phyloP scores from a whole-genome alignment of 2,329 filamentous ascomycete species.

The Gnomoniopsis sp. region DNA sequence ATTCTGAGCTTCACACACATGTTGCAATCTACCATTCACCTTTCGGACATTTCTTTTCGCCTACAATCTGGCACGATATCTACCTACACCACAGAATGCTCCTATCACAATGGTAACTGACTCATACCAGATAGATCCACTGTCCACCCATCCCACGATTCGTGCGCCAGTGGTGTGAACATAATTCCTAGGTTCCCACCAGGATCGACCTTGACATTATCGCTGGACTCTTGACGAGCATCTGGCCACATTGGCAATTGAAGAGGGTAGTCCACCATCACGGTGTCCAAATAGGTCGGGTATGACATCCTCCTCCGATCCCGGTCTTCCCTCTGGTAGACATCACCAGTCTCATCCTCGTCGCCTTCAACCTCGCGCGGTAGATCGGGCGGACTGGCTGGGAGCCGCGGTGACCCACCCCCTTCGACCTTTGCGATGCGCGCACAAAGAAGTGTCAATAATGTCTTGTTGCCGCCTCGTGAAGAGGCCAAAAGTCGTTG shows the following conservation, averaged over 20 bases:
- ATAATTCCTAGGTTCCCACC: constrained; percentile 3
- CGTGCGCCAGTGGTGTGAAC: constrained; percentile 6
- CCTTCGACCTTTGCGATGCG: constrained; percentile 22
- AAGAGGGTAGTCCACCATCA: constrained; percentile 1
- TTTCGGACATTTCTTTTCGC: neutral
- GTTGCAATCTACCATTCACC: neutral
- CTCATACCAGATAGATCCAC: constrained; percentile 3
- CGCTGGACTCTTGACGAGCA: neutral
- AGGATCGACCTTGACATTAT: neutral
- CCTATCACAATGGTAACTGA: neutral
- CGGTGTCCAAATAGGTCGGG: neutral
- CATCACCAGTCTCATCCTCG: constrained; percentile 4
- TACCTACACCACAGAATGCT: neutral
- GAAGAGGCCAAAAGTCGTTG: constrained; percentile 38
- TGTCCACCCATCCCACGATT: constrained; percentile 12
- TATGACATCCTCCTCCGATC: neutral
- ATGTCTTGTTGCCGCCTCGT: constrained; percentile 38
- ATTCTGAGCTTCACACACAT: neutral
- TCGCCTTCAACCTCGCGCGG: constrained; percentile 10
- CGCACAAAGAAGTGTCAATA: constrained; percentile 32
- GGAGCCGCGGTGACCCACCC: constrained; percentile 3
- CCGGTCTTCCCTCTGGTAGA: neutral
- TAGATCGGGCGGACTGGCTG: neutral
- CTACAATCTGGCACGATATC: neutral
- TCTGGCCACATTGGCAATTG: constrained; percentile 10